These are phyloP conservation scores for Gymnopus androsaceus DNA, from an alignment of 1,284 basidiomycete genomes.

Conservation along the genomic window DNA sequence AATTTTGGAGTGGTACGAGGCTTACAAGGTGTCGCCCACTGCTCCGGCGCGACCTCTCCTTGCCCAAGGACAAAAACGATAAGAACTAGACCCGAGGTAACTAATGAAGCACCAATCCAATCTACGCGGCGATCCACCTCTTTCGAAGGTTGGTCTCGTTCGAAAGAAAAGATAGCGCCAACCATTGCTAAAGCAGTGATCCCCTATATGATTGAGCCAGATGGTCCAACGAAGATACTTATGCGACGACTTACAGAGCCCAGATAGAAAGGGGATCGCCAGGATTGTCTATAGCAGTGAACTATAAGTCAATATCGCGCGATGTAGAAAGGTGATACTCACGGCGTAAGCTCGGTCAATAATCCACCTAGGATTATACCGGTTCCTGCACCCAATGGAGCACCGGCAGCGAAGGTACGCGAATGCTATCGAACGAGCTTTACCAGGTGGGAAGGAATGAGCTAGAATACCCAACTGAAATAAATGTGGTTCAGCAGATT, in stretches of 20 bases:
- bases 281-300: constrained; percentile 41
- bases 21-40: constrained; percentile 80
- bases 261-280: constrained; percentile 60
- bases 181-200: constrained; percentile 47
- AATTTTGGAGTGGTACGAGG: no score
- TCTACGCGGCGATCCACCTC: constrained; percentile 69
- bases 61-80: constrained; percentile 81
- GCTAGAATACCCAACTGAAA: constrained; percentile 78
- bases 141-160: constrained; percentile 46
- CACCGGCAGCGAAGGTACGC: constrained; percentile 81
- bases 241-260: constrained; percentile 47
- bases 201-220: constrained; percentile 24
- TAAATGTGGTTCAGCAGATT: no score
- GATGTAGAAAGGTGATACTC: constrained; percentile 17
- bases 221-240: constrained; percentile 25
- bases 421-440: constrained; percentile 71
- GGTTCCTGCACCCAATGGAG: constrained; percentile 70
- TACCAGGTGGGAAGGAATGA: constrained; percentile 68
- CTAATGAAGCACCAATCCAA: constrained; percentile 78
- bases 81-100: constrained; percentile 76
- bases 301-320: not conserved
- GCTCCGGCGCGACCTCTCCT: constrained; percentile 65
- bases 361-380: constrained; percentile 50
- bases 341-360: constrained; percentile 43
- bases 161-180: constrained; percentile 55